Percentiles rank a stretch among this genome's conserved stretches.
These are phyloP conservation scores for Raffaelea albimanens DNA, from an alignment of 2,329 filamentous ascomycete species.

Conservation along the genomic window DNA sequence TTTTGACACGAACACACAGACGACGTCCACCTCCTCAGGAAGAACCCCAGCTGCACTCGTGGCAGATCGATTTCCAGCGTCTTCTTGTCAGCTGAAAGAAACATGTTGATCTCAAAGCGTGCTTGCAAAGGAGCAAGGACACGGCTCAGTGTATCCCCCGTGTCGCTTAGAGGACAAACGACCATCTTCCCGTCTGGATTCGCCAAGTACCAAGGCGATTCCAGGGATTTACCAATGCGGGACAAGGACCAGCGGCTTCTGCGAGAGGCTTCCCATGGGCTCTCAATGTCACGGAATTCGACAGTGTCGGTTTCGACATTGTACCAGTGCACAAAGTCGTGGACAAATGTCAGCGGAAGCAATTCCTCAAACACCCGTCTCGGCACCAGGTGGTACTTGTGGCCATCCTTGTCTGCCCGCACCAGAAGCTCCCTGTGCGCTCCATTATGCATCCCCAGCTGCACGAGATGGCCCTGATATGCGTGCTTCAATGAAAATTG, in stretches of 20 bases:
- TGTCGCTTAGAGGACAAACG: conserved; percentile 17
- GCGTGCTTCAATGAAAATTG: conserved; percentile 25
- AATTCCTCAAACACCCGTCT: conserved; percentile 23
- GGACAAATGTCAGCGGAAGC: conserved; percentile 27
- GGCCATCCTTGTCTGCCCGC: conserved; percentile 11
- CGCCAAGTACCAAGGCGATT: background rate
- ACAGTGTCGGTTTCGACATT: conserved; percentile 11
- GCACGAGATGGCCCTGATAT: conserved; percentile 22
- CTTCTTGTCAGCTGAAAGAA: conserved; percentile 10
- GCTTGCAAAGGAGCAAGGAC: conserved; percentile 28
- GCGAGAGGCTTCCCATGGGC: background rate
- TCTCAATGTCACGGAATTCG: background rate
- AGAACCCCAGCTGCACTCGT: conserved; percentile 30
- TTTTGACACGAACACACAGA: conserved; percentile 37
- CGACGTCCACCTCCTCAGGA: conserved; percentile 16
- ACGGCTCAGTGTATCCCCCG: conserved; percentile 20
- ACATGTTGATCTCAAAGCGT: conserved; percentile 23
- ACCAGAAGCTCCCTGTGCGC: conserved; percentile 22
- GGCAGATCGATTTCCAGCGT: conserved; percentile 12
- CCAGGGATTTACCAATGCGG: background rate
- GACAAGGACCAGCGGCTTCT: background rate
- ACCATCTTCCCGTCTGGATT: background rate
- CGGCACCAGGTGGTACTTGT: conserved; percentile 24
- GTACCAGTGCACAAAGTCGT: conserved; percentile 38
- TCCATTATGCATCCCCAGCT: conserved; percentile 21